phyloP scores from a whole-genome alignment of 495 filamentous ascomycete species.

The Tuber umbilicatum region DNA sequence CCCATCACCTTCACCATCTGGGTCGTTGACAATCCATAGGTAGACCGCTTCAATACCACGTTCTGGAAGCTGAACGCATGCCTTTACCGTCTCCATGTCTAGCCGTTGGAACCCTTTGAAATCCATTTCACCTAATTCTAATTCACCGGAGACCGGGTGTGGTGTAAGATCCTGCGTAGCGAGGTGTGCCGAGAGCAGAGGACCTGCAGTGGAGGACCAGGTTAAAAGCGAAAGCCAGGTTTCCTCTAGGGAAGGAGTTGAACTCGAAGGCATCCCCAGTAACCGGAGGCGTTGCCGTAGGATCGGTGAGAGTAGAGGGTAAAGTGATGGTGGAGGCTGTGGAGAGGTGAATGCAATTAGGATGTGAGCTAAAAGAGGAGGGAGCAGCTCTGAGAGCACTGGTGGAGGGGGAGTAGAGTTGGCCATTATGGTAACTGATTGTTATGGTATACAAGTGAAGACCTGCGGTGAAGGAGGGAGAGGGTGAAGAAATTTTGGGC shows the following conservation, averaged over 20 bases:
- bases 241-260: constrained; percentile 52
- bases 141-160: constrained; percentile 86
- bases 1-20: constrained; percentile 59
- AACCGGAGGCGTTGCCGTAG: constrained; percentile 81
- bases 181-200: constrained; percentile 60
- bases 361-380: constrained; percentile 76
- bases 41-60: constrained; percentile 50
- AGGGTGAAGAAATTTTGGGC: background rate
- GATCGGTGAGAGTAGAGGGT: constrained; percentile 82
- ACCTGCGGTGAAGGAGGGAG: background rate
- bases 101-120: constrained; percentile 61
- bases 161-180: constrained; percentile 67
- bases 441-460: background rate
- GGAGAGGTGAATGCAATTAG: constrained; percentile 74
- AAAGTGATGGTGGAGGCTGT: constrained; percentile 65
- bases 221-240: constrained; percentile 88
- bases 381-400: constrained; percentile 58
- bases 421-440: constrained; percentile 20
- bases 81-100: constrained; percentile 81
- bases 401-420: constrained; percentile 55
- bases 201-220: constrained; percentile 65
- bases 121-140: constrained; percentile 66
- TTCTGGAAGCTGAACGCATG: constrained; percentile 46
- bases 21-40: constrained; percentile 63
- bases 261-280: constrained; percentile 47